Conservation (phyloP, 202 grass and related monocot species). For the Schoenoplectus triqueter region DNA sequence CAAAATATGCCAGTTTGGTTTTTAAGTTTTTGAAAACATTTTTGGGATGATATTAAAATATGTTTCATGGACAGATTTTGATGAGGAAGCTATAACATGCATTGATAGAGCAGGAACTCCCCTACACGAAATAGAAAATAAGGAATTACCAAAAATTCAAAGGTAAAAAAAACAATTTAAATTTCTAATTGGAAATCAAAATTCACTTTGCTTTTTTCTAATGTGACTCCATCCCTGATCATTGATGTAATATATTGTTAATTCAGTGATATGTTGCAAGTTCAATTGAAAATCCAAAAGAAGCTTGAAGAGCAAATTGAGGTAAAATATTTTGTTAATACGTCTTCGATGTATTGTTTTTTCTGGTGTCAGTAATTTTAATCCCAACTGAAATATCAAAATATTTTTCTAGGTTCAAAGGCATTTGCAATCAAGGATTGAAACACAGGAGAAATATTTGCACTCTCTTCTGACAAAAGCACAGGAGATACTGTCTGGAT, state of each 20-base stretch:
- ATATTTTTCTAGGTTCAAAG: conserved; percentile 58
- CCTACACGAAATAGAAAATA: background rate
- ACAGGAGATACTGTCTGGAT: conserved; percentile 55
- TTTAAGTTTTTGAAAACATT: background rate
- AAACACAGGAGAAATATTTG: conserved; percentile 91
- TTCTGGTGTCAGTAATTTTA: background rate
- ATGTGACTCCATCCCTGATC: background rate
- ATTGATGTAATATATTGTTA: conserved; percentile 22
- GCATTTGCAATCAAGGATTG: conserved; percentile 83
- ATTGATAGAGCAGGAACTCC: background rate
- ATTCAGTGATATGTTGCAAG: conserved; percentile 50
- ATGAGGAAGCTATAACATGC: conserved; percentile 18
- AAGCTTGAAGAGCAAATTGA: conserved; percentile 74
- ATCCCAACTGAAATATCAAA: conserved; percentile 13
- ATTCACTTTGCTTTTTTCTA: background rate
- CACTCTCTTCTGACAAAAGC: conserved; percentile 74
- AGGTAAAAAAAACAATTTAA: background rate
- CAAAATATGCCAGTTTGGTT: background rate
- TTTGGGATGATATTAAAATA: background rate
- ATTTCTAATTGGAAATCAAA: background rate
- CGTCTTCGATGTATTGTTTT: background rate
- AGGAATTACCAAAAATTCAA: conserved; percentile 10
- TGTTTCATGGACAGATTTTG: conserved; percentile 27
- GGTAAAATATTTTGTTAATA: conserved; percentile 41
- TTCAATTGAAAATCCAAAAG: conserved; percentile 69